Conservation (phyloP, 1,284 basidiomycete genomes). For the Schizophyllum commune region DNA sequence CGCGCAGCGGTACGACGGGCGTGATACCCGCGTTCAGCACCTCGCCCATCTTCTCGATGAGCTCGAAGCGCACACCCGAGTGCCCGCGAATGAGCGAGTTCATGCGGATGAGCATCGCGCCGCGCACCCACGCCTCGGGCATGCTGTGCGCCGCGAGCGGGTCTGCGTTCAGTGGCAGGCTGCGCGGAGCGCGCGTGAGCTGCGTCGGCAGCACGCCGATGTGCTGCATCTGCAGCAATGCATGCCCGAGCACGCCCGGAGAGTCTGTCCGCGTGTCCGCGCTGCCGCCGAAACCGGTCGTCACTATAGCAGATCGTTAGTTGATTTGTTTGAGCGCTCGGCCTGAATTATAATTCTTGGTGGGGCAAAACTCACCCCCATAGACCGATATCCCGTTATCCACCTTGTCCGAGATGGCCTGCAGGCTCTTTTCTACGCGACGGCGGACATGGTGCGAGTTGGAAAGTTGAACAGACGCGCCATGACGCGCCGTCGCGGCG, state of each 20-base stretch:
- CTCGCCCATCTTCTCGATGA: constrained; percentile 73
- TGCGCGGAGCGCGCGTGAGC: constrained; percentile 30
- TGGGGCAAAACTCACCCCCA: neutral
- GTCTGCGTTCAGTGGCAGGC: constrained; percentile 51
- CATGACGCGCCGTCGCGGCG: constrained; percentile 61
- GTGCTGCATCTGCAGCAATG: constrained; percentile 77
- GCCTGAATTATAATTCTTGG: too few species aligned
- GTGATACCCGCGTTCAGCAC: constrained; percentile 70
- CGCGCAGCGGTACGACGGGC: constrained; percentile 78
- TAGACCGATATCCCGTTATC: constrained; percentile 34
- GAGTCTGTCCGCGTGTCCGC: constrained; percentile 42
- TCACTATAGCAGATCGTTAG: too few species aligned
- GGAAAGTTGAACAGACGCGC: constrained; percentile 46
- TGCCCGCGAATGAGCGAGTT: constrained; percentile 87
- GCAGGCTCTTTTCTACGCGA: constrained; percentile 50
- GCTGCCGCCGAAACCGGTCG: constrained; percentile 77
- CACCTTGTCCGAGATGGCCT: constrained; percentile 60
- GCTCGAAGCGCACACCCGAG: constrained; percentile 76
- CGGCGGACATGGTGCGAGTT: constrained; percentile 37
- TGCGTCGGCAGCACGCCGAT: constrained; percentile 58
- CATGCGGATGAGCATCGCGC: constrained; percentile 79
- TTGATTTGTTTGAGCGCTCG: too few species aligned
- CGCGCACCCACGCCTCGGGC: constrained; percentile 89
- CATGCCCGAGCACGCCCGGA: constrained; percentile 61
- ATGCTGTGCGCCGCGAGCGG: constrained; percentile 53